Conservation (phyloP, 192 early-diverging fungal genomes). For the Backusella parvicylindrica region DNA sequence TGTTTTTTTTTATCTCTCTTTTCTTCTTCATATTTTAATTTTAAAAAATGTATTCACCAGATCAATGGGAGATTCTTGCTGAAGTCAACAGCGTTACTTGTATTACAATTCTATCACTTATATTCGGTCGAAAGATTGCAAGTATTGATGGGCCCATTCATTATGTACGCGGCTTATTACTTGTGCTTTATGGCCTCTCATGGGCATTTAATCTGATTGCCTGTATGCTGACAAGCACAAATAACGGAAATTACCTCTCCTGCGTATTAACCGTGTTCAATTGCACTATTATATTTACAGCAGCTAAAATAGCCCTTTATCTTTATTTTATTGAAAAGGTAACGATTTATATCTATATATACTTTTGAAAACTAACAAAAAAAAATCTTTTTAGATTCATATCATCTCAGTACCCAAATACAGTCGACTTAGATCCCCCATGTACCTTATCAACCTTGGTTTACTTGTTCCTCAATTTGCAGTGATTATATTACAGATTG, state of each 20-base stretch:
- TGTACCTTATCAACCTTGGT: constrained; percentile 39
- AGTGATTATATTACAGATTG: constrained; percentile 28
- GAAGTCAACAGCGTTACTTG: constrained; percentile 40
- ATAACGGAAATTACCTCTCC: constrained; percentile 40
- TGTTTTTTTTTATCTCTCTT: background rate
- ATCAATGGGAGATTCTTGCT: constrained; percentile 32
- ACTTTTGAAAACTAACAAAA: no score
- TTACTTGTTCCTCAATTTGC: constrained; percentile 29
- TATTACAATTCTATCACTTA: constrained; percentile 36
- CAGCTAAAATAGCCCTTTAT: constrained; percentile 41
- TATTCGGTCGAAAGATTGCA: constrained; percentile 46
- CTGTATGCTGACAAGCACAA: constrained; percentile 42
- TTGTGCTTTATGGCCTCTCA: constrained; percentile 32
- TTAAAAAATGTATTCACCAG: constrained; percentile 30
- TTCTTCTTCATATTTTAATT: background rate
- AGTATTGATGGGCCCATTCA: constrained; percentile 32
- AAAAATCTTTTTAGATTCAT: constrained; percentile 1
- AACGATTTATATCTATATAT: background rate
- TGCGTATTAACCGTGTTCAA: constrained; percentile 33
- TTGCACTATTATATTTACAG: constrained; percentile 38
- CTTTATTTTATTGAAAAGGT: constrained; percentile 48
- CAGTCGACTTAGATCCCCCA: constrained; percentile 24
- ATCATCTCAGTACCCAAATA: constrained; percentile 23
- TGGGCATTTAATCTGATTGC: constrained; percentile 45
- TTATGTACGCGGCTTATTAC: constrained; percentile 40